Percentiles rank a stretch among this genome's conserved stretches.
Conservation (phyloP, 2,329 filamentous ascomycete genomes). For the Mycosphaerella arachidis region DNA sequence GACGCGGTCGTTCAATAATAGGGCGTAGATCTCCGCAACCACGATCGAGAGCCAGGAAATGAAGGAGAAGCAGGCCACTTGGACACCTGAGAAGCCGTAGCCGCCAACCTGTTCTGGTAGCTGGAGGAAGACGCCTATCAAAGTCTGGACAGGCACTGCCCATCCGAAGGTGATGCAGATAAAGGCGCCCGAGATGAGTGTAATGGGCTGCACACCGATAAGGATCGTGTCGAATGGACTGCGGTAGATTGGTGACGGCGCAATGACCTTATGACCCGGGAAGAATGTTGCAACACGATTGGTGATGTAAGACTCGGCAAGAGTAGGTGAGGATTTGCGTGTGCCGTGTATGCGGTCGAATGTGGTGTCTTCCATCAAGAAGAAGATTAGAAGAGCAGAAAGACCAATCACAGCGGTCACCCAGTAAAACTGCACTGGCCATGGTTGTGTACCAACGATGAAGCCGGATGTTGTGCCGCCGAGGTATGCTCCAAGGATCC, state of each 20-base stretch:
- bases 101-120: conserved; percentile 35
- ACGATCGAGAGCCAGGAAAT: conserved; percentile 40
- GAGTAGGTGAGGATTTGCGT: not conserved
- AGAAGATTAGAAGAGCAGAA: not conserved
- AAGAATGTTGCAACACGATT: conserved; percentile 32
- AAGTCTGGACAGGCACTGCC: conserved; percentile 15
- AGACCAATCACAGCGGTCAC: conserved; percentile 1
- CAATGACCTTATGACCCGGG: conserved; percentile 20
- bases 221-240: conserved; percentile 26
- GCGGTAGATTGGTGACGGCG: conserved; percentile 10
- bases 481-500: conserved; percentile 1
- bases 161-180: conserved; percentile 34
- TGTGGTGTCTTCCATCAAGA: conserved; percentile 7
- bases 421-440: conserved; percentile 6
- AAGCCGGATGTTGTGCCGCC: conserved; percentile 1
- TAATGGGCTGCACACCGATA: conserved; percentile 35
- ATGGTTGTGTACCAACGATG: not conserved
- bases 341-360: not conserved
- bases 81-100: conserved; percentile 41
- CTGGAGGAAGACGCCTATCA: conserved; percentile 36
- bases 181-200: conserved; percentile 38
- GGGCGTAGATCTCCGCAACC: conserved; percentile 35
- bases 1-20: conserved; percentile 38
- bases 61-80: conserved; percentile 40
- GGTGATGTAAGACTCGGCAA: not conserved